phyloP scores from a whole-genome alignment of 202 grass and related monocot genomes.

The Musa balbisiana region DNA sequence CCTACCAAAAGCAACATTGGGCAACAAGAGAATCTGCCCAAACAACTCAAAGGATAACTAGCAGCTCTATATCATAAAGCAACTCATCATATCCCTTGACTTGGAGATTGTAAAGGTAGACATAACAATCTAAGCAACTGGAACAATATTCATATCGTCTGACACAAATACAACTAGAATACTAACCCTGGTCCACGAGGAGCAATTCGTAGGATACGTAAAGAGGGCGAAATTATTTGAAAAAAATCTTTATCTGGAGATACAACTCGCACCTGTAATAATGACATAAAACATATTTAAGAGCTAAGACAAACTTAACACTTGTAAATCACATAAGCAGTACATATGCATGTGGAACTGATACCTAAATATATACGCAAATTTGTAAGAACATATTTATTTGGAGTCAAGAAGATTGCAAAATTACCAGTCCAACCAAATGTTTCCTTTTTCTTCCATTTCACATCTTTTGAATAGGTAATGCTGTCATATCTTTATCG shows the following conservation, averaged over 20 bases:
- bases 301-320: background rate
- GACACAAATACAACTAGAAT: background rate
- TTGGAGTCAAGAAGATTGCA: background rate
- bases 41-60: too few relatives aligned
- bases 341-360: background rate
- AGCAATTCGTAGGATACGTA: conserved; percentile 72
- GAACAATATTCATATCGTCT: background rate
- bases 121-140: background rate
- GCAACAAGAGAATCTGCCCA: too few relatives aligned
- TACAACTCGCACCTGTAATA: conserved; percentile 74
- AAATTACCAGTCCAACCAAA: too few relatives aligned
- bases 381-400: background rate
- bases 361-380: background rate
- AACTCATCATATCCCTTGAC: background rate
- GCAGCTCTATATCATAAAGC: background rate
- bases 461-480: too few relatives aligned
- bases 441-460: too few relatives aligned
- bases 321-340: background rate
- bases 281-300: conserved; percentile 21
- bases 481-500: too few relatives aligned
- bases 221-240: conserved; percentile 87
- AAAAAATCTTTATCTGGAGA: conserved; percentile 99
- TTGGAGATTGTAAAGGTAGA: background rate
- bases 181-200: conserved; percentile 76
- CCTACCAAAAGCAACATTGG: too few relatives aligned